Evolutionary conservation across 768 basidiomycete species (phyloP), one percentile per base, ranked within the genome.

Genomic region (Boletus rex-veris): DNA sequence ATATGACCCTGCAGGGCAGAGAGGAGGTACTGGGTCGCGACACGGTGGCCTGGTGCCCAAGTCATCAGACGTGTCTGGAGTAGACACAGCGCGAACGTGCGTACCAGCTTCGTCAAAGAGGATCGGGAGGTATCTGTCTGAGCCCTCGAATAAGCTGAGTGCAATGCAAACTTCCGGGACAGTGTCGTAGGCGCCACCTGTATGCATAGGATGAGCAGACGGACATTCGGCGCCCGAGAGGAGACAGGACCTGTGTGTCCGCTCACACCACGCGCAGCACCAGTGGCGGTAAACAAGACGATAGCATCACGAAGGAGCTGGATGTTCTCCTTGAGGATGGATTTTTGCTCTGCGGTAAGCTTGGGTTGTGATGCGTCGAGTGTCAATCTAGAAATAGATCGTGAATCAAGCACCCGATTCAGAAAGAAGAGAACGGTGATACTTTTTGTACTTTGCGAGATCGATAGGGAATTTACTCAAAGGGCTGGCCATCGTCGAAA

Each of bases 1-100:
- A 93, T 52, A 24, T 81, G 67, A 0, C 90, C 90, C 33, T 91
- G 84, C 12, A 93, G 76, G 0, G 86, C 90, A 33, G 91, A 77
- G 30, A 93, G 80, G 31, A 94, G 77, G 69, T 93, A 94, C 65
- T 94, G 92, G 0, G 90, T 92, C 1, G 91, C 92, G 53, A 94
- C 92, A 64, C 92, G 88, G 64, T 93, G 92, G 31, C 92, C 92
- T 88, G 53, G 41, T 19, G 28, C 26, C 47, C 36, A 33, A 31
- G 31, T n/a, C 21, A 41, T 54, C 48, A 58, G 52, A 50, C 2
- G 16, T 10, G 19, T 24, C 31, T 24, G 21, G 18, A 39, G 45
- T 7, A 14, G 37, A 42, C 12, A 35, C 9, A 41, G 7, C 1
- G 14, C 3, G 14, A 39, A 30, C 14, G n/a, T 30, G 71, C 82